Conservation (phyloP, 1,284 basidiomycete species). For the Tilletia caries region DNA sequence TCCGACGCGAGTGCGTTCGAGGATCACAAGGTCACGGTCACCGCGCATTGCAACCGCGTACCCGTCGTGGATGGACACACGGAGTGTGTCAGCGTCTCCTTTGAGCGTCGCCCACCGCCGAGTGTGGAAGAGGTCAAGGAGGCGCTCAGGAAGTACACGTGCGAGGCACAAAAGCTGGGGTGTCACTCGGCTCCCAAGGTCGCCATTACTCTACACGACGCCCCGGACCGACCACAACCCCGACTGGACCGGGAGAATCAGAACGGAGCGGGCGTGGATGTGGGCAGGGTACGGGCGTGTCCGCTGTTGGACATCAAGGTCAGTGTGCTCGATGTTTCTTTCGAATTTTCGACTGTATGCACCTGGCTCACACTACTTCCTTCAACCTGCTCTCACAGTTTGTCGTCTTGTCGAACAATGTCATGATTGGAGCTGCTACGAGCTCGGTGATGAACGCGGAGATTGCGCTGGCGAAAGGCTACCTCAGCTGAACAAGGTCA, state of each 20-base stretch:
- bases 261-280: conserved; percentile 84
- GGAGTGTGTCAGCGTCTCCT: conserved; percentile 81
- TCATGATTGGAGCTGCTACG: conserved; percentile 92
- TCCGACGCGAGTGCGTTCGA: conserved; percentile 63
- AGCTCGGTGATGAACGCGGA: conserved; percentile 98
- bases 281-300: conserved; percentile 86
- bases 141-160: conserved; percentile 71
- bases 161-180: conserved; percentile 73
- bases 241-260: conserved; percentile 86
- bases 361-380: conserved; percentile 13
- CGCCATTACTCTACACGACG: conserved; percentile 88
- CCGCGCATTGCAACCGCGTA: conserved; percentile 86
- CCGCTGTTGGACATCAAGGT: conserved; percentile 70
- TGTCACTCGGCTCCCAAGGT: conserved; percentile 82
- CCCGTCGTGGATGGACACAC: conserved; percentile 90
- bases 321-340: too few species aligned
- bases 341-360: neutral
- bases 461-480: conserved; percentile 79
- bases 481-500: conserved; percentile 23
- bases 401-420: conserved; percentile 89
- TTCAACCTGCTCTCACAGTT: conserved; percentile 59
- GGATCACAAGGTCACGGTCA: conserved; percentile 79
- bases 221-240: conserved; percentile 88
- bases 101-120: conserved; percentile 75
- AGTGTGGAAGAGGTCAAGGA: conserved; percentile 81